Conservation (phyloP, 1,284 basidiomycete genomes). For the Ceratobasidium sp. region DNA sequence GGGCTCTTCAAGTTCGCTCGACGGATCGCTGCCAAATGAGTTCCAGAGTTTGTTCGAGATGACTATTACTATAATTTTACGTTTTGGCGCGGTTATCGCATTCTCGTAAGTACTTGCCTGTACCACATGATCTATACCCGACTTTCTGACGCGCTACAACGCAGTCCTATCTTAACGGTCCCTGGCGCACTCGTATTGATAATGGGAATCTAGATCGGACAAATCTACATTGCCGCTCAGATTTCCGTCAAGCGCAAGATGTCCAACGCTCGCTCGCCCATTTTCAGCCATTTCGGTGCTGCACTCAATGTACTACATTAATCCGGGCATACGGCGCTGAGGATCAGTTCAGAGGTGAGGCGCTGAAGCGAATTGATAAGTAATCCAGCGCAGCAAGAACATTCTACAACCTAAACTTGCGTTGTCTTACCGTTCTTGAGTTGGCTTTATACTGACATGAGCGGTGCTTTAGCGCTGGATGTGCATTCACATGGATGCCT, state of each 20-base stretch:
- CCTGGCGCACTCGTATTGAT: slow-evolving; percentile 57
- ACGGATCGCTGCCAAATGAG: slow-evolving; percentile 53
- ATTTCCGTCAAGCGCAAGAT: slow-evolving; percentile 77
- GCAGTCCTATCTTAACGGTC: slow-evolving; percentile 54
- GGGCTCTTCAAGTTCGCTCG: slow-evolving; percentile 51
- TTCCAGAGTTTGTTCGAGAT: slow-evolving; percentile 51
- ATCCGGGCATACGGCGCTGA: slow-evolving; percentile 41
- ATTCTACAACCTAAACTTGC: slow-evolving; percentile 36
- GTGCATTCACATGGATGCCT: slow-evolving; percentile 42
- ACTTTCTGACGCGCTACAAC: too few relatives aligned
- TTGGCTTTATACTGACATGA: too few relatives aligned
- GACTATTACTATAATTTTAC: slow-evolving; percentile 56
- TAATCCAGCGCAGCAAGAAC: slow-evolving; percentile 22
- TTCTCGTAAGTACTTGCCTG: slow-evolving; percentile 58
- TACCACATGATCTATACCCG: too few relatives aligned
- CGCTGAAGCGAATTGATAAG: slow-evolving; percentile 28
- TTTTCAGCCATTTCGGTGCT: slow-evolving; percentile 75
- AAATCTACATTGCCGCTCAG: slow-evolving; percentile 71
- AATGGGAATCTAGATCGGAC: slow-evolving; percentile 61
- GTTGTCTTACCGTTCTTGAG: too few relatives aligned
- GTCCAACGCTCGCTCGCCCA: slow-evolving; percentile 72
- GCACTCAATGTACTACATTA: slow-evolving; percentile 67
- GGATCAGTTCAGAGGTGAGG: slow-evolving; percentile 14
- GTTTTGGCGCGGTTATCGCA: slow-evolving; percentile 59
- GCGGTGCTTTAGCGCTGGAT: slow-evolving; percentile 45